Evolutionary conservation across 2,329 filamentous ascomycete species (phyloP).

Genomic region (Aspergillus carbonarius): DNA sequence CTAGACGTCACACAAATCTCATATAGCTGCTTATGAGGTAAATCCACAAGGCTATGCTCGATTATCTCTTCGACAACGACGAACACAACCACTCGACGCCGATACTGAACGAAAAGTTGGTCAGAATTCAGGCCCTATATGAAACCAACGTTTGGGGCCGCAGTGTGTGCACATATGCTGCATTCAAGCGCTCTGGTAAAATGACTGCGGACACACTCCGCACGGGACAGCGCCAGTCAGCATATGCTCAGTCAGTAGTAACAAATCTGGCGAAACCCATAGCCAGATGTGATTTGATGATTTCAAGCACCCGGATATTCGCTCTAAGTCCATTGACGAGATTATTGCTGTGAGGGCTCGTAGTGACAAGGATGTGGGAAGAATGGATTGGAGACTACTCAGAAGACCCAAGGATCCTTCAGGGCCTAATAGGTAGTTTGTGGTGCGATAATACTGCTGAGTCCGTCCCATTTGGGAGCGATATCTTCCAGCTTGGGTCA

Average conservation of each 20-base stretch:
- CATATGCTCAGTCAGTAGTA: conserved; percentile 19
- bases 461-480: neutral
- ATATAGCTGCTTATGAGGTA: no score
- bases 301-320: conserved; percentile 18
- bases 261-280: conserved; percentile 20
- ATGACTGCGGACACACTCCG: conserved; percentile 24
- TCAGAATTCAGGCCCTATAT: conserved; percentile 26
- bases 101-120: conserved; percentile 37
- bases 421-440: conserved; percentile 12
- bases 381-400: conserved; percentile 14
- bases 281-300: conserved; percentile 19
- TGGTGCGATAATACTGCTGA: conserved; percentile 13
- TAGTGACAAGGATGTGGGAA: conserved; percentile 8
- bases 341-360: conserved; percentile 4
- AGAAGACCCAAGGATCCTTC: conserved; percentile 10
- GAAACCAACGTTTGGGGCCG: conserved; percentile 21
- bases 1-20: no score
- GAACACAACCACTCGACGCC: conserved; percentile 37
- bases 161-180: conserved; percentile 19
- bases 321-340: conserved; percentile 21
- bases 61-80: conserved; percentile 46
- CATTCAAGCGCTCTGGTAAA: conserved; percentile 25
- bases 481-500: neutral
- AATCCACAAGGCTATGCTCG: conserved; percentile 24
- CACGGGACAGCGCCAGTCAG: conserved; percentile 24